Conservation (phyloP, 2,329 filamentous ascomycete species). For the Pseudocercospora eumusae region DNA sequence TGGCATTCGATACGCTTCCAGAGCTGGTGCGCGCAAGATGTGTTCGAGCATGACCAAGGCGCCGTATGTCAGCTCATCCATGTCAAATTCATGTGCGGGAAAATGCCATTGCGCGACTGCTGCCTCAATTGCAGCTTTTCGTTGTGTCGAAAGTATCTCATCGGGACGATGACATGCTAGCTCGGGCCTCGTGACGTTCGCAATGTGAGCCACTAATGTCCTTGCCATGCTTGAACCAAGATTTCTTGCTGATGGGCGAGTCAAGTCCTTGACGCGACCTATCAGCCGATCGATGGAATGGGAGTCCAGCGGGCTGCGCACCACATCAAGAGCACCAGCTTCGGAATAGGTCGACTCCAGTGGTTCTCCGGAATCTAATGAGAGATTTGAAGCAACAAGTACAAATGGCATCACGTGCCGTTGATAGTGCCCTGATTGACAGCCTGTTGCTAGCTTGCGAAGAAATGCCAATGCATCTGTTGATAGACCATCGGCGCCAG, state of each 20-base stretch:
- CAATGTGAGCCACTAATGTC: slow-evolving; percentile 36
- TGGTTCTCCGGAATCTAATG: slow-evolving; percentile 14
- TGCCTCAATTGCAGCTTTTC: slow-evolving; percentile 59
- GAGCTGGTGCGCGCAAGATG: slow-evolving; percentile 75
- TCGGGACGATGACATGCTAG: slow-evolving; percentile 49
- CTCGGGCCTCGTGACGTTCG: slow-evolving; percentile 22
- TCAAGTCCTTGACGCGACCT: slow-evolving; percentile 37
- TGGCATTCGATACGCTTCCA: slow-evolving; percentile 61
- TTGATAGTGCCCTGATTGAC: slow-evolving; percentile 32
- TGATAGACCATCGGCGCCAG: slow-evolving; percentile 15
- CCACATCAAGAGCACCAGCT: slow-evolving; percentile 81
- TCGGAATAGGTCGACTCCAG: slow-evolving; percentile 65
- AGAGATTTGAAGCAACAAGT: slow-evolving; percentile 22
- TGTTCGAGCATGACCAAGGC: slow-evolving; percentile 89
- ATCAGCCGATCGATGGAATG: slow-evolving; percentile 48
- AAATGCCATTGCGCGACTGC: slow-evolving; percentile 82
- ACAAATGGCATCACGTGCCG: slow-evolving; percentile 37
- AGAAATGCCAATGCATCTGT: slow-evolving; percentile 28
- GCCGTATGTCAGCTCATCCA: slow-evolving; percentile 85
- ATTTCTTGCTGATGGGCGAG: slow-evolving; percentile 31
- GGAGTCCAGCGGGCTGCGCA: slow-evolving; percentile 74
- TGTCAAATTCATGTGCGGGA: slow-evolving; percentile 82
- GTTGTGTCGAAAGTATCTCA: slow-evolving; percentile 66
- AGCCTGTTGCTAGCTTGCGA: slow-evolving; percentile 30
- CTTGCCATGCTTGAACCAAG: slow-evolving; percentile 38